phyloP scores from a whole-genome alignment of 192 early-diverging fungal species.

The Helicostylum pulchrum region DNA sequence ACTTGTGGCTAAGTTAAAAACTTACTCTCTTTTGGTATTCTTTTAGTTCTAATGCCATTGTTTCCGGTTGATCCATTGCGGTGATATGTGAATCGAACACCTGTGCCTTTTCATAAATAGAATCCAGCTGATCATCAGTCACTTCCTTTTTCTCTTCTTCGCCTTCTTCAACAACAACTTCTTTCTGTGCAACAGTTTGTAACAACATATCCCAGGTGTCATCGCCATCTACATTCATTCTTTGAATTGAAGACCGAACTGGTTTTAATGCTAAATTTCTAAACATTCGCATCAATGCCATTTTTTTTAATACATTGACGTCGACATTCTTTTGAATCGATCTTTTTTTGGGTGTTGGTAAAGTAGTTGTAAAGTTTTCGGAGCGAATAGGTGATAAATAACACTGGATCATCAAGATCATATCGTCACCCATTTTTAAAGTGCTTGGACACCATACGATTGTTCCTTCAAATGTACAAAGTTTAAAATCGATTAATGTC shows the following conservation, averaged over 20 bases:
- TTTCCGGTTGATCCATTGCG: slow-evolving; percentile 44
- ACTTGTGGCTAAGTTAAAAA: not conserved
- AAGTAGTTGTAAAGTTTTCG: not conserved
- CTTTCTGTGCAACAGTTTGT: slow-evolving; percentile 2
- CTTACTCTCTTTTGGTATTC: slow-evolving; percentile 46
- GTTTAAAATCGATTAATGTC: slow-evolving; percentile 44
- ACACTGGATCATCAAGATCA: slow-evolving; percentile 39
- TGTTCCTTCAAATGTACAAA: slow-evolving; percentile 45
- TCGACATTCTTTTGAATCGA: not conserved
- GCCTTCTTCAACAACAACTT: slow-evolving; percentile 14
- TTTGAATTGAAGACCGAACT: slow-evolving; percentile 18
- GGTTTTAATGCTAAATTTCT: slow-evolving; percentile 19
- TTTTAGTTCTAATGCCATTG: slow-evolving; percentile 42
- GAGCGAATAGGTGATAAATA: slow-evolving; percentile 29
- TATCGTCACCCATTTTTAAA: slow-evolving; percentile 42
- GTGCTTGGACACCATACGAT: slow-evolving; percentile 32
- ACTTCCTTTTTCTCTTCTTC: slow-evolving; percentile 43
- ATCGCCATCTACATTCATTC: not conserved
- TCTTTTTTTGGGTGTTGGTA: not conserved
- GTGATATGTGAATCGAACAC: slow-evolving; percentile 43
- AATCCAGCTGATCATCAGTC: slow-evolving; percentile 47
- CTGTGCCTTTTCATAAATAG: slow-evolving; percentile 56
- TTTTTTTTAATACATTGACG: not conserved
- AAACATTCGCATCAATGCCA: slow-evolving; percentile 23
- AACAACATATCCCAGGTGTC: slow-evolving; percentile 8